Base-by-base conservation (phyloP, 2,329 filamentous ascomycete species). In the Aureobasidium leucospermi region DNA sequence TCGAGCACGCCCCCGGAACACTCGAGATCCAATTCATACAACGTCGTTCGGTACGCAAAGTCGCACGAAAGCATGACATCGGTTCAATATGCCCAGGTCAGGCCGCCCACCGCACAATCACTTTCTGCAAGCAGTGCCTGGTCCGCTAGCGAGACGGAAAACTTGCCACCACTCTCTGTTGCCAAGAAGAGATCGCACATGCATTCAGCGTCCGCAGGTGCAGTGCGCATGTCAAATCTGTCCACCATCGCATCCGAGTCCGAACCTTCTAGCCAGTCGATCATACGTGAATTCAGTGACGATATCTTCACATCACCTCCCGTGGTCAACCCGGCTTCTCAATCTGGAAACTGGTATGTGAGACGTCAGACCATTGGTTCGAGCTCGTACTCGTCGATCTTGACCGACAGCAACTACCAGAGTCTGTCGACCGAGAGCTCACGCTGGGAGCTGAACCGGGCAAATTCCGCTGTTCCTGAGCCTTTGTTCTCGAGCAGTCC, bases 231-330 rank as follows among this genome's bases (percentile, higher is more conserved):
- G 52, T 59, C 51, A 16, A 65, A 70, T 56, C 64, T 73, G 39
- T 71, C 70, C 43, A 73, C 71, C 4, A 73, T 73, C 51, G 69
- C 68, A 8, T 72, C 70, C 61, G 69, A 70, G 56, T 71, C 70
- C 51, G 62, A 63, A 15, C 39, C 51, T 32, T 36, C 45, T 5
- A 55, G 48, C 23, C 58, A 51, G 19, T 38, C 48, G 15, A 42
- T 46, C 10, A 55, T 42, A 19, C 68, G 70, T 46, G 68, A 68
- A 38, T n/a, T 31, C 8, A 70, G 67, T 58, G 41, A 19, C 19
- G 57, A 59, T 38, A 47, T 59, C 8, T 51, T 59, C 16, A 59
- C 45, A n/a, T 59, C 57, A 10, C 36, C 46, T 9, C 38, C 57
- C 5, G 42, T 31, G 2, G 32, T 57, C 13, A 6, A 11, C 19